A percentile compares a stretch with the other conserved stretches of the same genome.
phyloP scores from a whole-genome alignment of 1,284 basidiomycete species.

The Ganoderma lucidum region DNA sequence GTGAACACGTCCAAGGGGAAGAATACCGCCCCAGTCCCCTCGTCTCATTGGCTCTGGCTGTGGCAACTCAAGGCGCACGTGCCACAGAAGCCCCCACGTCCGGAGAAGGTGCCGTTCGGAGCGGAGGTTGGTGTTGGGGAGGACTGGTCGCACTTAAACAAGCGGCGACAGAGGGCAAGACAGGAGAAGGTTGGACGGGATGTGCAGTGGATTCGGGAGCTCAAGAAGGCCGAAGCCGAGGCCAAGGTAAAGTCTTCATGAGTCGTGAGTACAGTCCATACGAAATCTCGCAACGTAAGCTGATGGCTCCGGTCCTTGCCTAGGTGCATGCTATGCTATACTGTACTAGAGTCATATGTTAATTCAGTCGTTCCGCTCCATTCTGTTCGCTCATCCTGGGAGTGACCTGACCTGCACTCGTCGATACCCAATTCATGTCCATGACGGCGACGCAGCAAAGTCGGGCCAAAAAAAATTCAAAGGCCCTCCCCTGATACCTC shows the following conservation, averaged over 20 bases:
- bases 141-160: slow-evolving; percentile 65
- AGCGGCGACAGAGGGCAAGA: slow-evolving; percentile 53
- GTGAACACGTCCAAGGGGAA: background rate
- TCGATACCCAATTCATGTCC: background rate
- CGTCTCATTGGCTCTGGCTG: background rate
- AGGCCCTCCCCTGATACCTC: background rate
- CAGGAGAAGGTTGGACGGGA: slow-evolving; percentile 40
- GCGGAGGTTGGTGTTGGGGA: slow-evolving; percentile 58
- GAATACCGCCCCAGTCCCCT: background rate
- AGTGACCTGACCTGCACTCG: background rate
- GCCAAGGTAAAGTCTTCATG: slow-evolving; percentile 11
- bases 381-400: background rate
- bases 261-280: background rate
- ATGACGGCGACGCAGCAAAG: background rate
- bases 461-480: background rate
- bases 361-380: background rate
- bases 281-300: background rate
- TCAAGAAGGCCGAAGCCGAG: slow-evolving; percentile 36
- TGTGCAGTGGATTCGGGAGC: slow-evolving; percentile 40
- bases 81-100: slow-evolving; percentile 20
- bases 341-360: background rate
- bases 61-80: slow-evolving; percentile 7
- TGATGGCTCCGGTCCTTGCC: background rate
- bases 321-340: background rate
- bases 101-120: slow-evolving; percentile 41